A percentile compares a stretch with the other conserved stretches of the same genome.
phyloP scores from a whole-genome alignment of 2,329 filamentous ascomycete genomes.

The Ceratocystiopsis sp. region DNA sequence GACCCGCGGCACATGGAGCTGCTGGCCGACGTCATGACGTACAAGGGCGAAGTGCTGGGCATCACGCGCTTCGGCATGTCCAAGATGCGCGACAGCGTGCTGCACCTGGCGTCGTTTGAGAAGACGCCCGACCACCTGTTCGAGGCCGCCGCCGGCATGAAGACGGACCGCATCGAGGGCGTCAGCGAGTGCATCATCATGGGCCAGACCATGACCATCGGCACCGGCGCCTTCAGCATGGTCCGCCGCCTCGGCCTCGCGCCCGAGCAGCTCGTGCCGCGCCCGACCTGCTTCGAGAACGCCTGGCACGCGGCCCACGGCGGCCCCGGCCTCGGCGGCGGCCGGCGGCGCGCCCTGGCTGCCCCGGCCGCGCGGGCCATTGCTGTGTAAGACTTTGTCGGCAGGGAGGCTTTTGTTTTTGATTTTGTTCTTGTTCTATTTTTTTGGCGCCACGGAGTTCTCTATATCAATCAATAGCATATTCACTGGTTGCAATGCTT shows the following conservation, averaged over 20 bases:
- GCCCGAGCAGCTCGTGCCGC: conserved; percentile 37
- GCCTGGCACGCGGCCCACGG: conserved; percentile 25
- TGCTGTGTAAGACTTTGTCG: neutral
- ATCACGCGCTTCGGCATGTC: conserved; percentile 93
- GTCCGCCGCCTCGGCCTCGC: conserved; percentile 58
- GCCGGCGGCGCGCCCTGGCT: too few species aligned
- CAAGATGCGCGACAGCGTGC: conserved; percentile 88
- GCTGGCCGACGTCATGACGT: conserved; percentile 96
- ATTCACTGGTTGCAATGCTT: too few species aligned
- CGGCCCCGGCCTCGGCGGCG: neutral
- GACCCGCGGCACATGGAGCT: conserved; percentile 97
- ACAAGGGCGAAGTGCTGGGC: conserved; percentile 89
- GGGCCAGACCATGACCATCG: conserved; percentile 83
- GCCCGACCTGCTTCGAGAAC: conserved; percentile 56
- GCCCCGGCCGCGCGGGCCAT: too few species aligned
- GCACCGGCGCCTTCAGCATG: conserved; percentile 84
- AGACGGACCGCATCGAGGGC: conserved; percentile 80
- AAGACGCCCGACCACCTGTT: conserved; percentile 97
- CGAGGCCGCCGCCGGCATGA: conserved; percentile 82
- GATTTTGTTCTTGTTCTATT: neutral
- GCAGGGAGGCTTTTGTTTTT: neutral
- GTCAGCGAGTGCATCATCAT: conserved; percentile 97
- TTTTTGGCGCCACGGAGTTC: neutral
- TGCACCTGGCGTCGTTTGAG: conserved; percentile 91
- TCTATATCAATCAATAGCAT: too few species aligned